Percentiles rank a stretch among this genome's conserved stretches.
These are phyloP conservation scores for Gossypium australe DNA, from an alignment of 345 rosid genomes.

Conservation along the genomic window DNA sequence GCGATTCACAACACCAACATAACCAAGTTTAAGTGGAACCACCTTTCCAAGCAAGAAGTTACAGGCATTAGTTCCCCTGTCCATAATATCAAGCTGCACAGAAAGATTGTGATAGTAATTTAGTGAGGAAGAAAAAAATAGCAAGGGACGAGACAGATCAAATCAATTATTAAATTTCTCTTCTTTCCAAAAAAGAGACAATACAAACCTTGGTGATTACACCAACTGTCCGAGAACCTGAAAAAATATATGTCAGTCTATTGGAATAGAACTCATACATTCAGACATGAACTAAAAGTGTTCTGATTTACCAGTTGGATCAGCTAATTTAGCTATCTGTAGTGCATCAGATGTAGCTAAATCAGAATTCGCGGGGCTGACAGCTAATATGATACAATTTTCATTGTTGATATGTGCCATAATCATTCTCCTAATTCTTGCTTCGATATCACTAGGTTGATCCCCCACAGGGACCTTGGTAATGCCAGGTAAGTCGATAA, in stretches of 20 bases:
- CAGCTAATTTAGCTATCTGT: slow-evolving; percentile 56
- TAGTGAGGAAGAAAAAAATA: not conserved
- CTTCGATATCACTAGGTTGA: slow-evolving; percentile 61
- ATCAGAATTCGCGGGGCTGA: slow-evolving; percentile 67
- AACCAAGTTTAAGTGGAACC: slow-evolving; percentile 60
- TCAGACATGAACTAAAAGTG: not conserved
- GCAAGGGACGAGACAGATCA: not conserved
- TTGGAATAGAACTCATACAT: slow-evolving; percentile 11
- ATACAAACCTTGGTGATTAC: slow-evolving; percentile 59
- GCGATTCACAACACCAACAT: slow-evolving; percentile 69
- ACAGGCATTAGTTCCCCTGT: slow-evolving; percentile 60
- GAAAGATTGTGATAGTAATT: not conserved
- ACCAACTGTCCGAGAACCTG: slow-evolving; percentile 69
- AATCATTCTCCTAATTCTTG: slow-evolving; percentile 51
- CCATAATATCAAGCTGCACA: slow-evolving; percentile 72
- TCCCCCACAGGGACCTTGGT: slow-evolving; percentile 76
- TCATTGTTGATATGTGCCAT: slow-evolving; percentile 36
- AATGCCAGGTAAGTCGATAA: slow-evolving; percentile 67
- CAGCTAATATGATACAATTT: slow-evolving; percentile 66
- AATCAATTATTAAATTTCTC: not conserved
- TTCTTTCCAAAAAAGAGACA: slow-evolving; percentile 1
- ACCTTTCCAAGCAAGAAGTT: slow-evolving; percentile 58
- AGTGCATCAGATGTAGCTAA: slow-evolving; percentile 74
- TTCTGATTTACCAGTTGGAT: slow-evolving; percentile 43
- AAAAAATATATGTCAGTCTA: slow-evolving; percentile 7